phyloP scores from a whole-genome alignment of 352 stramenopile genomes.

The Phytopythium helicoides region DNA sequence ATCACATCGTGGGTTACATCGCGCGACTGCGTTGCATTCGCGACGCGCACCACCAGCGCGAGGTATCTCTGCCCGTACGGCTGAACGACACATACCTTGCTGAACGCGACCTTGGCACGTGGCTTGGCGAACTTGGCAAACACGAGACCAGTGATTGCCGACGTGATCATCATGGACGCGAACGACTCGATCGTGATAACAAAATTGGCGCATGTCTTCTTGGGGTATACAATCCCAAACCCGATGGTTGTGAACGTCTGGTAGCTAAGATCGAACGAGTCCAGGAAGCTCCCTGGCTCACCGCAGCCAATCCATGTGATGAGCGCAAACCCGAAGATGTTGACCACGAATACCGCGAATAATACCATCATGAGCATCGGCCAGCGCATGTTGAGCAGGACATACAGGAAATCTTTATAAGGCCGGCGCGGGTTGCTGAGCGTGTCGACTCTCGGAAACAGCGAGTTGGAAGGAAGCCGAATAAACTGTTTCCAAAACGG shows the following conservation, averaged over 20 bases:
- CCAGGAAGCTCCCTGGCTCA: constrained; percentile 53
- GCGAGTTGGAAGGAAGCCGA: constrained; percentile 61
- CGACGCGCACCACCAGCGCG: constrained; percentile 74
- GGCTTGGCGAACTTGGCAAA: constrained; percentile 85
- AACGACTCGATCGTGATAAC: constrained; percentile 78
- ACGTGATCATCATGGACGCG: constrained; percentile 77
- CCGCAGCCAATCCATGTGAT: constrained; percentile 46
- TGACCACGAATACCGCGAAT: constrained; percentile 48
- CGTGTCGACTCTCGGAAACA: constrained; percentile 66
- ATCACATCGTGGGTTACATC: constrained; percentile 83
- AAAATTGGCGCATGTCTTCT: constrained; percentile 61
- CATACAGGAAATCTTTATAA: constrained; percentile 86
- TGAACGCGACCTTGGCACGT: constrained; percentile 77
- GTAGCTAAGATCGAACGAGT: constrained; percentile 74
- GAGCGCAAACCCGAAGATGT: constrained; percentile 62
- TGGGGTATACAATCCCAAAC: constrained; percentile 75
- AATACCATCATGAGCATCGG: constrained; percentile 66
- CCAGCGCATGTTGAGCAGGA: constrained; percentile 83
- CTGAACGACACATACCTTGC: constrained; percentile 73
- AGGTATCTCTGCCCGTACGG: constrained; percentile 71
- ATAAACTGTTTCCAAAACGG: constrained; percentile 73
- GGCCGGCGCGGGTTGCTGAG: constrained; percentile 53
- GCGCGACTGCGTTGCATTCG: constrained; percentile 76
- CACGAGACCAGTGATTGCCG: constrained; percentile 75
- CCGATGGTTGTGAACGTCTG: constrained; percentile 87